Percentiles rank a stretch among this genome's conserved stretches.
Evolutionary conservation across 2,329 filamentous ascomycete species (phyloP).

Genomic region (Ophidiomyces ophidiicola): DNA sequence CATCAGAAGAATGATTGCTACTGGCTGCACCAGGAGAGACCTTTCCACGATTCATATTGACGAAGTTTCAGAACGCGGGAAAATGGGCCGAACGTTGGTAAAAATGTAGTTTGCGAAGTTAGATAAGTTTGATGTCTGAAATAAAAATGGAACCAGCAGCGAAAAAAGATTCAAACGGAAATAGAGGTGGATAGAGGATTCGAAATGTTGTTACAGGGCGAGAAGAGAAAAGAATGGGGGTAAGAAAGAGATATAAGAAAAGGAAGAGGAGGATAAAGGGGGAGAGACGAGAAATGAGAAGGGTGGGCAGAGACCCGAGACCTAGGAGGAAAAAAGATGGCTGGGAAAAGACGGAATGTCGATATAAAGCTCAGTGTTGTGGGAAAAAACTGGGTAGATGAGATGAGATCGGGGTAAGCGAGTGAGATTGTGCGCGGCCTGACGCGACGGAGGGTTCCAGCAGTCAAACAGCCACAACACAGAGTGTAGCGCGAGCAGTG

Average conservation of each 20-base stretch:
- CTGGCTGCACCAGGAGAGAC: constrained; percentile 23
- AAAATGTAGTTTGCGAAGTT: constrained; percentile 14
- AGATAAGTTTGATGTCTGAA: constrained; percentile 4
- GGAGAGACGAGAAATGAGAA: constrained; percentile 4
- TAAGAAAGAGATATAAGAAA: constrained; percentile 1
- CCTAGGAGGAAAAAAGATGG: background rate
- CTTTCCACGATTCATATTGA: constrained; percentile 17
- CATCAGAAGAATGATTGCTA: constrained; percentile 34
- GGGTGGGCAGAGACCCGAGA: background rate
- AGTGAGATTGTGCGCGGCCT: no score
- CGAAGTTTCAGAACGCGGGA: constrained; percentile 15
- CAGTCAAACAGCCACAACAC: background rate
- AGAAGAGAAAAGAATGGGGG: constrained; percentile 1
- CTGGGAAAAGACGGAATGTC: background rate
- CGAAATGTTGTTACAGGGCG: background rate
- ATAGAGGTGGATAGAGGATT: constrained; percentile 4
- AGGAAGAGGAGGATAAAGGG: constrained; percentile 1
- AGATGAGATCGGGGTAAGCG: no score
- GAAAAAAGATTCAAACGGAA: constrained; percentile 5
- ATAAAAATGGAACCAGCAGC: constrained; percentile 11
- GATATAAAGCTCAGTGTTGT: background rate
- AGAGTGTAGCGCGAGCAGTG: background rate
- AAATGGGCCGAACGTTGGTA: constrained; percentile 13
- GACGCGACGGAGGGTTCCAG: no score
- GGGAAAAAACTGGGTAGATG: no score